Evolutionary conservation across 495 filamentous ascomycete species (phyloP).

Genomic region (Penicillium antarcticum): DNA sequence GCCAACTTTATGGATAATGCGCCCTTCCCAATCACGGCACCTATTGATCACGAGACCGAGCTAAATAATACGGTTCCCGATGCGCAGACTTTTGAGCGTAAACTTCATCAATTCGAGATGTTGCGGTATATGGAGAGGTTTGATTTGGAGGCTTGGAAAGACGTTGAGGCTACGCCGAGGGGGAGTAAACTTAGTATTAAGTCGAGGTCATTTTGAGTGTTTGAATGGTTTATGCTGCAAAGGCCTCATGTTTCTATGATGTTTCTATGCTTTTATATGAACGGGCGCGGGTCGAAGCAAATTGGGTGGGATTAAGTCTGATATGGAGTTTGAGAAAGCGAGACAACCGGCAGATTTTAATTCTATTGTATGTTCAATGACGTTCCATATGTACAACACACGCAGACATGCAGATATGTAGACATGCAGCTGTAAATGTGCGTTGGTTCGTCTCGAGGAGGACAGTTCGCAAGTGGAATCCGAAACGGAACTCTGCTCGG

Average conservation of each 20-base stretch:
- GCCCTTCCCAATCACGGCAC: background rate
- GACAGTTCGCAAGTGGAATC: background rate
- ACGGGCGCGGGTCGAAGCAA: no score
- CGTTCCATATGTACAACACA: no score
- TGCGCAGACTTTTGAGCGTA: constrained; percentile 1
- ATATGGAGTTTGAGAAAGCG: no score
- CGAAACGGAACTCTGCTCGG: background rate
- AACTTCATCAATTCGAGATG: constrained; percentile 5
- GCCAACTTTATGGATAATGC: background rate
- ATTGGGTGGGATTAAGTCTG: no score
- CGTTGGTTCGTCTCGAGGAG: no score
- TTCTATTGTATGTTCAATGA: no score
- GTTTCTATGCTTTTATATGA: no score
- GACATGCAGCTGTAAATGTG: no score
- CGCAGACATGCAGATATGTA: no score
- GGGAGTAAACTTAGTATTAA: background rate
- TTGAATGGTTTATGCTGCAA: no score
- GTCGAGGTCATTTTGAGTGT: background rate
- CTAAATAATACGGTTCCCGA: background rate
- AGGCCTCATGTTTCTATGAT: no score
- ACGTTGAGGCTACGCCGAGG: background rate
- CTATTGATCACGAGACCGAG: background rate
- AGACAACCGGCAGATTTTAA: no score
- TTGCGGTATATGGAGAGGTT: constrained; percentile 1
- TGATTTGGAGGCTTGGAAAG: background rate